Evolutionary conservation across 1,284 basidiomycete species (phyloP), one percentile per base, ranked within the genome.

Genomic region (Melanopsichium pennsylvanicum): DNA sequence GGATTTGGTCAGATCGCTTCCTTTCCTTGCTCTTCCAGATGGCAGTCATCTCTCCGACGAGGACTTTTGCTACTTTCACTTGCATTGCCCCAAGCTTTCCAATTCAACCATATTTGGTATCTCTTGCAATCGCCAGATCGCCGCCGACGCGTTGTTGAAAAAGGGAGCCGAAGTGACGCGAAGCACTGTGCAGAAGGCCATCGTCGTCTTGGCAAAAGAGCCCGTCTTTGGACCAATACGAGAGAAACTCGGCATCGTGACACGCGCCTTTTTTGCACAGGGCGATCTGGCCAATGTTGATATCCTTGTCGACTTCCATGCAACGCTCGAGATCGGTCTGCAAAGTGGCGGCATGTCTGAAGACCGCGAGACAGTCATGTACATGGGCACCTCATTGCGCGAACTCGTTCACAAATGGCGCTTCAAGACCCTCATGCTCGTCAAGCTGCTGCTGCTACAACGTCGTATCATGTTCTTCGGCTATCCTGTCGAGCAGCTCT

Each of bases 21-120:
- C 95, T 0, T 98, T 99, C 83, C 86, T 98, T n/a, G 96, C 95
- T 0, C 86, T 99, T 18, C 95, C 95, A 0, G 96, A 99, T 76
- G 95, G 95, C 23, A 93, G 94, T 12, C 95, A 99, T 82, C 82
- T 97, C 68, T 92, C 90, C 64, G 84, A 89, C 25, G 95, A 98
- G 83, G 95, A 98, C 80, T 98, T 97, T 80, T 93, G 90, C 4
- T 97, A 97, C 82, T 99, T 99, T 80, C 92, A 95, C 78, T 82
- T 93, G 21, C 88, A 74, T 18, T 63, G 51, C 15, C 52, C 51
- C 18, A 77, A 43, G 32, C 45, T 72, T 11, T 62, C 52, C 22
- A 35, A 59, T 18, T 45, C 54, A 26, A 78, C 74, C 26, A 51
- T 61, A 5, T 76, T 72, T 46, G 74, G 69, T 34, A 69, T 71